Conservation (phyloP, 257 asterid genomes). For the Mentha longifolia region DNA sequence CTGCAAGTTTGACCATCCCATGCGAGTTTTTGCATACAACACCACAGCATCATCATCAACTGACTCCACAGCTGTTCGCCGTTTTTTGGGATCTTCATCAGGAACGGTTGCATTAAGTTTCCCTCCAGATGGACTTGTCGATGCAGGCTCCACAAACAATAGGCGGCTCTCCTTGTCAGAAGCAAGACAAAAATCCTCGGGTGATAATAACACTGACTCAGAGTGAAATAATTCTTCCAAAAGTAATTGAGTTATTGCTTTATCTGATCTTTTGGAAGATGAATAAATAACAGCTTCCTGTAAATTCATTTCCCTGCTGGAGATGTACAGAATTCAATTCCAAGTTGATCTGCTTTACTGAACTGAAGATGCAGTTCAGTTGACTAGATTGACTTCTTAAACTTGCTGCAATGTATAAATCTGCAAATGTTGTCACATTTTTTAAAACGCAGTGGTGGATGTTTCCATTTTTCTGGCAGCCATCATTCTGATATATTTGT, state of each 20-base stretch:
- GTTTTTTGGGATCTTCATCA: constrained; percentile 68
- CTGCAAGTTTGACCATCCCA: constrained; percentile 99
- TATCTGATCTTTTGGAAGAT: constrained; percentile 54
- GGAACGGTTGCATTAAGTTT: constrained; percentile 67
- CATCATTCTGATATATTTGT: constrained; percentile 44
- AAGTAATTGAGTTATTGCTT: constrained; percentile 42
- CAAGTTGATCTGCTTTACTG: constrained; percentile 61
- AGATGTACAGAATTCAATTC: constrained; percentile 63
- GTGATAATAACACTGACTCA: constrained; percentile 76
- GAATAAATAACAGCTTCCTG: constrained; percentile 66
- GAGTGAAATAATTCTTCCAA: constrained; percentile 61
- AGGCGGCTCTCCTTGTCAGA: constrained; percentile 69
- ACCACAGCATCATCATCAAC: constrained; percentile 64
- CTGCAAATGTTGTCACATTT: constrained; percentile 64
- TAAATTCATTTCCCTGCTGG: constrained; percentile 74
- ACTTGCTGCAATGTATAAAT: constrained; percentile 69
- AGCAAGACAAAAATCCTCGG: constrained; percentile 72
- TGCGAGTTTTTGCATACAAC: constrained; percentile 72
- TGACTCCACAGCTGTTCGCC: constrained; percentile 62
- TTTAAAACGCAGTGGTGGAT: constrained; percentile 54
- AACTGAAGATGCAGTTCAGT: constrained; percentile 61
- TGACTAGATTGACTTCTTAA: constrained; percentile 59
- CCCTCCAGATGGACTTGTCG: constrained; percentile 72
- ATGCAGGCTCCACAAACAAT: constrained; percentile 63
- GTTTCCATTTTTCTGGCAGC: constrained; percentile 35